These are phyloP conservation scores for Flaveria brownii DNA, from an alignment of 129 eudicot species.

Conservation along the genomic window DNA sequence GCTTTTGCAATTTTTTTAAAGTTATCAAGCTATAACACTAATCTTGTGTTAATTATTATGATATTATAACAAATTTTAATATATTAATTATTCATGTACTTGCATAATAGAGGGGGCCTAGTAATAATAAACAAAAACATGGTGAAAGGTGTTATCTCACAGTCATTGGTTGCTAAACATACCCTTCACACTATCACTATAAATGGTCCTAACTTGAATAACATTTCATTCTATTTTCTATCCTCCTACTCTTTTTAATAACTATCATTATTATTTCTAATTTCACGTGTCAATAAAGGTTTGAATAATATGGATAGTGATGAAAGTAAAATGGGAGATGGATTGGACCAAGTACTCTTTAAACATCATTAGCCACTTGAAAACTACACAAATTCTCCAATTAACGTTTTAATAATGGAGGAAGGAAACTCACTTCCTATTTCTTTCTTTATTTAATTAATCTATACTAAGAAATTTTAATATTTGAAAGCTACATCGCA, in stretches of 20 bases:
- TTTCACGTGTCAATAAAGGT: background rate
- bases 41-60: no score
- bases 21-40: no score
- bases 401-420: background rate
- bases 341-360: conserved; percentile 1
- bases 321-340: background rate
- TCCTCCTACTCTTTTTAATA: background rate
- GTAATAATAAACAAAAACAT: background rate
- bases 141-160: conserved; percentile 6
- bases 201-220: no score
- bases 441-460: background rate
- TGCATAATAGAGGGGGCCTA: no score
- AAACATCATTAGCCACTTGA: conserved; percentile 17
- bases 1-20: no score
- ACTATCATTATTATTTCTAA: background rate
- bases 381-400: conserved; percentile 13
- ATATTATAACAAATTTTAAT: no score
- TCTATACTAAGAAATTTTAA: no score
- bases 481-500: no score
- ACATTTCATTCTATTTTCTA: background rate
- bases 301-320: background rate
- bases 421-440: background rate
- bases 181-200: no score
- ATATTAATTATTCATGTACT: no score
- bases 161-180: conserved; percentile 4